These are phyloP conservation scores for Gossypium mustelinum DNA, from an alignment of 345 rosid genomes.

Conservation along the genomic window DNA sequence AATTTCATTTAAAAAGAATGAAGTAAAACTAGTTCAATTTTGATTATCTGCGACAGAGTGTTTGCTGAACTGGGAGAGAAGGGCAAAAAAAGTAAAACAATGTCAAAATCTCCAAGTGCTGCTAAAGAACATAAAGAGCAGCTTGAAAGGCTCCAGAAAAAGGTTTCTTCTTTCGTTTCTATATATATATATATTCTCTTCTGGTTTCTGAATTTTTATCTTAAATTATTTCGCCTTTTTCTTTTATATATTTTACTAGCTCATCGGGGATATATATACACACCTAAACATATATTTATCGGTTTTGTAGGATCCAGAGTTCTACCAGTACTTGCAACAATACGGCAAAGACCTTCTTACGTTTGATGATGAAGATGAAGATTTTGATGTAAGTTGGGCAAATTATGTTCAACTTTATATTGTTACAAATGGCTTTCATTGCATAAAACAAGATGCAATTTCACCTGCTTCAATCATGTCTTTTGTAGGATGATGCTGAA, in stretches of 20 bases:
- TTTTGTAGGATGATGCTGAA: slow-evolving; percentile 49
- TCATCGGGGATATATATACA: neutral
- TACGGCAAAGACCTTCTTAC: slow-evolving; percentile 69
- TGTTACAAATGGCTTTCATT: slow-evolving; percentile 5
- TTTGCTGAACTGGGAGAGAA: slow-evolving; percentile 13
- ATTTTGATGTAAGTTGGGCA: slow-evolving; percentile 47
- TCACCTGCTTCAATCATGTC: slow-evolving; percentile 12
- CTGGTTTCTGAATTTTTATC: neutral
- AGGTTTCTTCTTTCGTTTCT: slow-evolving; percentile 31
- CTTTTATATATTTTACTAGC: too few species aligned
- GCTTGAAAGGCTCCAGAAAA: slow-evolving; percentile 60
- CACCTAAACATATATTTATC: neutral
- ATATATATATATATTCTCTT: neutral
- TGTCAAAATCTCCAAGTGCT: slow-evolving; percentile 35
- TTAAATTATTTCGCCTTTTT: neutral
- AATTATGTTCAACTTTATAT: neutral
- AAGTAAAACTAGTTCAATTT: neutral
- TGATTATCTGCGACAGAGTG: neutral
- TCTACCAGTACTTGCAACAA: slow-evolving; percentile 69
- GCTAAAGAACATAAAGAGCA: slow-evolving; percentile 76
- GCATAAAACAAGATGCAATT: neutral
- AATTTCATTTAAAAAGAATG: neutral
- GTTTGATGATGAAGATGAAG: slow-evolving; percentile 46
- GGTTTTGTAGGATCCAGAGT: slow-evolving; percentile 70
- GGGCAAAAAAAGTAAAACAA: slow-evolving; percentile 11